Evolutionary conservation across 164 flowering plant genomes (phyloP).

Genomic region (Malania oleifera): DNA sequence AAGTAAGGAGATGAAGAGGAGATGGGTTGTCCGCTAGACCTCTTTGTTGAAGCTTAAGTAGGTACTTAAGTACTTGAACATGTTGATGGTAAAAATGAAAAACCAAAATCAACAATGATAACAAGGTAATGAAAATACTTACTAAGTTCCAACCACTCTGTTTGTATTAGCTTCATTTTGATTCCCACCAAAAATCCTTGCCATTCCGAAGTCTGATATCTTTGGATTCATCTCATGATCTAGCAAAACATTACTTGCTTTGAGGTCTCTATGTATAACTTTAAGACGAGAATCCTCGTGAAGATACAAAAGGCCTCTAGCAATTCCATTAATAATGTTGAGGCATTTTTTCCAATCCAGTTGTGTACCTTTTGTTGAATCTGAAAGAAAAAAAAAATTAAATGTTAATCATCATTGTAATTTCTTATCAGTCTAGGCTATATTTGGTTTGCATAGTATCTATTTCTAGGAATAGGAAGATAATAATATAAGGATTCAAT

Average conservation of each 20-base stretch:
- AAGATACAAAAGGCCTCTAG: conserved; percentile 35
- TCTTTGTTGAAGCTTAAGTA: too few species aligned
- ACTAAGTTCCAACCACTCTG: conserved; percentile 43
- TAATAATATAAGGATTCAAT: too few species aligned
- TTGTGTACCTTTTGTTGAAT: conserved; percentile 12
- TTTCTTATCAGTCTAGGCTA: too few species aligned
- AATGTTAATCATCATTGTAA: too few species aligned
- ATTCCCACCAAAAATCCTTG: conserved; percentile 33
- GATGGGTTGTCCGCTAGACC: too few species aligned
- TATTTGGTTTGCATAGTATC: too few species aligned
- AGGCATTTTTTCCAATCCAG: conserved; percentile 29
- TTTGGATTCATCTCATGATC: conserved; percentile 34
- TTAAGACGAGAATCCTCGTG: conserved; percentile 37
- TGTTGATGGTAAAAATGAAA: too few species aligned
- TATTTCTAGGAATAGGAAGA: too few species aligned
- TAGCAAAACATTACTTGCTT: conserved; percentile 28
- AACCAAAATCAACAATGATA: too few species aligned
- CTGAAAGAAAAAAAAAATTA: conserved; percentile 5
- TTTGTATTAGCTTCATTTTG: conserved; percentile 25
- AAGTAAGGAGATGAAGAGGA: too few species aligned
- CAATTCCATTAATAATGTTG: conserved; percentile 32
- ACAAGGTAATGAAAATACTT: conserved; percentile 16
- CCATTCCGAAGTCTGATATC: conserved; percentile 48
- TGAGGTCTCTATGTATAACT: conserved; percentile 32
- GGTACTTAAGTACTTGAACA: too few species aligned